A percentile compares a stretch with the other conserved stretches of the same genome.
These are phyloP conservation scores for Plenodomus tracheiphilus DNA, from an alignment of 2,329 filamentous ascomycete species.

Conservation along the genomic window DNA sequence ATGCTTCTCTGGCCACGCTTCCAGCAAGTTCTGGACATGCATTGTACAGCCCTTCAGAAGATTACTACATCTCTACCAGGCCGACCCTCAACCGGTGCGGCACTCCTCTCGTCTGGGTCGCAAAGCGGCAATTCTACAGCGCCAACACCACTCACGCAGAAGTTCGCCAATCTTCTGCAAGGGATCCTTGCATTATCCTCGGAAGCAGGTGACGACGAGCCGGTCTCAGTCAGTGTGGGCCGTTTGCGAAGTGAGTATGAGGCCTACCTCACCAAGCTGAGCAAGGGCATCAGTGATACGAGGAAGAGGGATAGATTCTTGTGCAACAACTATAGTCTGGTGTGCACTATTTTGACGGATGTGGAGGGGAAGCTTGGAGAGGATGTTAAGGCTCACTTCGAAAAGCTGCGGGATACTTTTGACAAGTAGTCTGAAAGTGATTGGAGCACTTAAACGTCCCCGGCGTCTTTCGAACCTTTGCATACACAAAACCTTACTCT, in stretches of 20 bases:
- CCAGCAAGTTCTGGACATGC: conserved; percentile 89
- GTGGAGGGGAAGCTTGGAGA: conserved; percentile 70
- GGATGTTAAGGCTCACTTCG: conserved; percentile 78
- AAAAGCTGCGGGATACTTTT: conserved; percentile 56
- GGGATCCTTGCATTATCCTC: conserved; percentile 80
- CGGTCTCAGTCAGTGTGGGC: conserved; percentile 77
- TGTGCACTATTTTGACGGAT: conserved; percentile 84
- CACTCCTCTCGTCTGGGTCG: conserved; percentile 41
- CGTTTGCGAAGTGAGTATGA: conserved; percentile 82
- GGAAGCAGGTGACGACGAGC: conserved; percentile 94
- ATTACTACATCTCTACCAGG: conserved; percentile 50
- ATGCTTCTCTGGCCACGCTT: conserved; percentile 98
- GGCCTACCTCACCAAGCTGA: conserved; percentile 75
- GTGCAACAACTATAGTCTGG: conserved; percentile 93
- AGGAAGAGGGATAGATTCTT: conserved; percentile 85
- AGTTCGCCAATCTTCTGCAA: conserved; percentile 91
- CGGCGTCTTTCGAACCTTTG: too few relatives aligned
- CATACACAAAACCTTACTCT: too few relatives aligned
- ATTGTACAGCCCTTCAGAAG: conserved; percentile 81
- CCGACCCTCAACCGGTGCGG: conserved; percentile 38
- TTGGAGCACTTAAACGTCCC: too few relatives aligned
- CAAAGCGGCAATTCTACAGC: conserved; percentile 68
- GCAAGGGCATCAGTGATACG: conserved; percentile 73
- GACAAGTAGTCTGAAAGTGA: conserved; percentile 23
- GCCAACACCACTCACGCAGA: conserved; percentile 88